Evolutionary conservation across 192 early-diverging fungal genomes (phyloP).

Genomic region (Pilobolus umbonatus): DNA sequence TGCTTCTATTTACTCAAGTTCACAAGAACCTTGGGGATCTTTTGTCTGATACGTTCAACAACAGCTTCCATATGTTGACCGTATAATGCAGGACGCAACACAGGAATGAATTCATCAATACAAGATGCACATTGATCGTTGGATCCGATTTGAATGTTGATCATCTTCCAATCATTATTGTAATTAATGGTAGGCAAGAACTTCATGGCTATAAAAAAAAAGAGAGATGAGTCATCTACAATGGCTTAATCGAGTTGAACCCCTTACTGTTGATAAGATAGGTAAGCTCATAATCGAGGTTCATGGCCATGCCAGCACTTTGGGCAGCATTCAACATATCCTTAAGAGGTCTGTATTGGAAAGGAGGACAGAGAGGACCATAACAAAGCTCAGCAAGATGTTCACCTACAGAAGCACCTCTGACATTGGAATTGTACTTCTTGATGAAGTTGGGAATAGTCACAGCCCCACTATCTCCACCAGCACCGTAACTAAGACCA

Average conservation of each 20-base stretch:
- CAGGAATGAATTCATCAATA: neutral
- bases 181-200: slow-evolving; percentile 4
- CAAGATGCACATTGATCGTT: slow-evolving; percentile 24
- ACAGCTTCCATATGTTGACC: slow-evolving; percentile 13
- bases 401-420: slow-evolving; percentile 36
- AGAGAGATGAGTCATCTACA: neutral
- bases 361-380: slow-evolving; percentile 1
- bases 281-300: slow-evolving; percentile 39
- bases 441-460: slow-evolving; percentile 45
- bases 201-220: slow-evolving; percentile 2
- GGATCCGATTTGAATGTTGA: slow-evolving; percentile 21
- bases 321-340: slow-evolving; percentile 48
- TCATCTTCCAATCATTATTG: slow-evolving; percentile 12
- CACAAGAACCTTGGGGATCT: slow-evolving; percentile 10
- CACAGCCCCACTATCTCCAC: slow-evolving; percentile 41
- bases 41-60: slow-evolving; percentile 9
- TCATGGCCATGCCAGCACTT: slow-evolving; percentile 41
- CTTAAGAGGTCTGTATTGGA: slow-evolving; percentile 9
- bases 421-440: slow-evolving; percentile 32
- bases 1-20: slow-evolving; percentile 17
- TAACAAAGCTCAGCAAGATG: slow-evolving; percentile 29
- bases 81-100: neutral
- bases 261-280: slow-evolving; percentile 35
- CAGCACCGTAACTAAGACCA: slow-evolving; percentile 46
- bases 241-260: neutral